Percentiles rank a stretch among this genome's conserved stretches.
These are phyloP conservation scores for Vitis vinifera DNA, from an alignment of 164 flowering plant genomes.

Conservation along the genomic window ASM3070453v1 NC_081811.1:24081501-24082000, in stretches of 20 bases:
- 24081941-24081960: too few relatives aligned
- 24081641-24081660: too few relatives aligned
- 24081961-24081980: too few relatives aligned
- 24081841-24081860: slow-evolving; percentile 2
- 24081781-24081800: background rate
- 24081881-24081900: background rate
- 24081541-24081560: too few relatives aligned
- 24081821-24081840: background rate
- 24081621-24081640: too few relatives aligned
- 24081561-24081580: too few relatives aligned
- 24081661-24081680: background rate
- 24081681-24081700: background rate
- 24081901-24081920: background rate
- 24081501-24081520: too few relatives aligned
- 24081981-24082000: too few relatives aligned
- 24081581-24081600: too few relatives aligned
- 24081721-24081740: background rate
- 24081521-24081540: too few relatives aligned
- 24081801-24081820: background rate
- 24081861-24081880: background rate
- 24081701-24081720: background rate
- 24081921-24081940: too few relatives aligned
- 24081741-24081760: slow-evolving; percentile 3
- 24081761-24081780: background rate
- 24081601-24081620: too few relatives aligned